These are phyloP conservation scores for Salix arbutifolia DNA, from an alignment of 345 rosid genomes.

Conservation along the genomic window DNA sequence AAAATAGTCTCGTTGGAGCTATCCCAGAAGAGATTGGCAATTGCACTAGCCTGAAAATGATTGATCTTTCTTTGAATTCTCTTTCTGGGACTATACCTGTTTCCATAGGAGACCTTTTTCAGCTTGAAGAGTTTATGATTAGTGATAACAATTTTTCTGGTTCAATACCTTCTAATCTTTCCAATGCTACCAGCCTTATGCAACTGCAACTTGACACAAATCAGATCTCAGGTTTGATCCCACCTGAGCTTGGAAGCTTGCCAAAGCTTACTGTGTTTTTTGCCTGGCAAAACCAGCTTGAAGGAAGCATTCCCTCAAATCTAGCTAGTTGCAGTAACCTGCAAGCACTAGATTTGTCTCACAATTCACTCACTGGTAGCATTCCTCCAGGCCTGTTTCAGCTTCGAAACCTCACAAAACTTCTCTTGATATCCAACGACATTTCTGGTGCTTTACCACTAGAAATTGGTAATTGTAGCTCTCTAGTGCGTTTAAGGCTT, in stretches of 20 bases:
- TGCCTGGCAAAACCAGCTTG: slow-evolving; percentile 92
- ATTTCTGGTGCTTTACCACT: slow-evolving; percentile 65
- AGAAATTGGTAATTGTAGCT: slow-evolving; percentile 68
- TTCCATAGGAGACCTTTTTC: slow-evolving; percentile 52
- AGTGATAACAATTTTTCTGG: slow-evolving; percentile 86
- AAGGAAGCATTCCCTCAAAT: slow-evolving; percentile 79
- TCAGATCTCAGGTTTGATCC: slow-evolving; percentile 80
- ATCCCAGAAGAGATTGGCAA: slow-evolving; percentile 89
- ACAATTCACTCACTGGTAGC: slow-evolving; percentile 68
- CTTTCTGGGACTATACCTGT: slow-evolving; percentile 69
- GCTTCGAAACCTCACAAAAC: slow-evolving; percentile 70
- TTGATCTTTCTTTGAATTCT: slow-evolving; percentile 78
- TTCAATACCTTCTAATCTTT: slow-evolving; percentile 60
- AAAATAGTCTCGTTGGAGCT: slow-evolving; percentile 63
- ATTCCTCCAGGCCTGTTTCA: slow-evolving; percentile 74
- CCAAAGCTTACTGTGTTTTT: slow-evolving; percentile 62
- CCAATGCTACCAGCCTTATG: slow-evolving; percentile 58
- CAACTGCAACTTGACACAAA: slow-evolving; percentile 82
- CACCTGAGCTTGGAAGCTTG: slow-evolving; percentile 65
- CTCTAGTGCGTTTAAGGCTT: slow-evolving; percentile 69
- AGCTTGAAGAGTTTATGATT: slow-evolving; percentile 81
- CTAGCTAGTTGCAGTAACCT: slow-evolving; percentile 58
- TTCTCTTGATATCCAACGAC: slow-evolving; percentile 66
- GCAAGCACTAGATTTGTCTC: slow-evolving; percentile 77
- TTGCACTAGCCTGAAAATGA: slow-evolving; percentile 59